phyloP scores from a whole-genome alignment of 176 grass and related monocot genomes.

The Secale cereale region DNA sequence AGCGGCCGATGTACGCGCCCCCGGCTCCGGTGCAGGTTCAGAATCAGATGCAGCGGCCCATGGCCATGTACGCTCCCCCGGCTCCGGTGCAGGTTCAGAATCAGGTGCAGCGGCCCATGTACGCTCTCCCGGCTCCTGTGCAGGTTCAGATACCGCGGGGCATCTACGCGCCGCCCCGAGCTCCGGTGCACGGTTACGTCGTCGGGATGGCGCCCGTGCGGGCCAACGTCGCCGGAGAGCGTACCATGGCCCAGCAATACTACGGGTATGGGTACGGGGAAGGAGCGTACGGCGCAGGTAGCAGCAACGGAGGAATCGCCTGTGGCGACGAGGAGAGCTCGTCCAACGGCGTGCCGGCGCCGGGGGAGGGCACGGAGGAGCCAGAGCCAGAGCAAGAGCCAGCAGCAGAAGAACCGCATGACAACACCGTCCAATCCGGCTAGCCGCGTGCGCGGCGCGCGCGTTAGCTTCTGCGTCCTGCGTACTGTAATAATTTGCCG shows the following conservation, averaged over 20 bases:
- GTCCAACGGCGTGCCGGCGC: not conserved
- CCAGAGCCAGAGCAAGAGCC: too few species aligned
- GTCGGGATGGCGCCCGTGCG: not conserved
- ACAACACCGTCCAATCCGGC: not conserved
- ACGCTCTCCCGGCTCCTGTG: too few species aligned
- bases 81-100: too few species aligned
- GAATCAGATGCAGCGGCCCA: too few species aligned
- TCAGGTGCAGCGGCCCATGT: too few species aligned
- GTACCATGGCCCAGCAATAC: not conserved
- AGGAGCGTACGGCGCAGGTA: not conserved
- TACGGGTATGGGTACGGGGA: not conserved
- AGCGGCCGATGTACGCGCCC: not conserved
- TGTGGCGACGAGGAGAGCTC: slow-evolving; percentile 18
- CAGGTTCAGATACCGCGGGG: not conserved
- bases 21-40: too few species aligned
- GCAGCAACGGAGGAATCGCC: not conserved
- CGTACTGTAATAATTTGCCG: not conserved
- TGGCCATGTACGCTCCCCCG: too few species aligned
- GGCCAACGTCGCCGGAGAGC: not conserved
- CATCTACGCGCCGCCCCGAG: not conserved
- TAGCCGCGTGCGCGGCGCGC: not conserved
- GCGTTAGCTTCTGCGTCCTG: not conserved
- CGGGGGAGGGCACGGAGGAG: not conserved
- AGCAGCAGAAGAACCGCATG: not conserved
- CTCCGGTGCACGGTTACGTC: not conserved